Base-by-base conservation (phyloP, 371 early-diverging fungal genomes). In the Apophysomyces sp. region DNA sequence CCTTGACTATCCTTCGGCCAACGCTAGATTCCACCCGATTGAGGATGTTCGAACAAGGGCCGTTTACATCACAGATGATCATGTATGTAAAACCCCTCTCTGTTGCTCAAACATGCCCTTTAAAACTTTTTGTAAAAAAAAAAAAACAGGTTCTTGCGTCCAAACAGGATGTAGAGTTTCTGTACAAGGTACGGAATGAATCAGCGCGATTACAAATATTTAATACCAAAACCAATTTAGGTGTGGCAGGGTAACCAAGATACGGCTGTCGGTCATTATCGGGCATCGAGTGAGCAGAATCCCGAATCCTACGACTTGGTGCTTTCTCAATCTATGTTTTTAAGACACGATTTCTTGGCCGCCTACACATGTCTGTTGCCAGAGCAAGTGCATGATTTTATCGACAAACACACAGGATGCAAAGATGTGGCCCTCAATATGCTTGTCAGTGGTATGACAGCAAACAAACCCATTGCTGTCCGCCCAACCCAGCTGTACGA, bases 291-390 rank as follows among this genome's bases (percentile, higher is more conserved):
- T 3, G 21, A 9, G 3, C 4, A 51, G 18, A 9, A 51, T 2
- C 13, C 28, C 2, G 26, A 15, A 18, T 28, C 41, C 60, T n/a
- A 34, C 40, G 29, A 28, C 27, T 5, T 77, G 61, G 56, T 73
- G 15, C 44, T 39, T 11, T 37, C 67, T 34, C 41, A 57, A 16
- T 53, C 61, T 26, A 64, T 71, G 65, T 71, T 71, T 55, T 37
- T 71, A 26, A 61, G 60, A 15, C 58, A 69, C 1, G 77, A 77
- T 37, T 66, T 52, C 37, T 54, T 77, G 4, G 62, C 65, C 15
- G 65, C 62, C 5, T 77, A 71, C 40, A 68, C 74, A 2, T 77
- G 77, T 29, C 32, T 74, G n/a, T 28, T 77, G 28, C 72, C 74
- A 2, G 66, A 65, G 13, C 36, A 62, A 39, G 55, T 77, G 9